Conservation (phyloP, 2,329 filamentous ascomycete species). For the Lasiodiplodia sp. region DNA sequence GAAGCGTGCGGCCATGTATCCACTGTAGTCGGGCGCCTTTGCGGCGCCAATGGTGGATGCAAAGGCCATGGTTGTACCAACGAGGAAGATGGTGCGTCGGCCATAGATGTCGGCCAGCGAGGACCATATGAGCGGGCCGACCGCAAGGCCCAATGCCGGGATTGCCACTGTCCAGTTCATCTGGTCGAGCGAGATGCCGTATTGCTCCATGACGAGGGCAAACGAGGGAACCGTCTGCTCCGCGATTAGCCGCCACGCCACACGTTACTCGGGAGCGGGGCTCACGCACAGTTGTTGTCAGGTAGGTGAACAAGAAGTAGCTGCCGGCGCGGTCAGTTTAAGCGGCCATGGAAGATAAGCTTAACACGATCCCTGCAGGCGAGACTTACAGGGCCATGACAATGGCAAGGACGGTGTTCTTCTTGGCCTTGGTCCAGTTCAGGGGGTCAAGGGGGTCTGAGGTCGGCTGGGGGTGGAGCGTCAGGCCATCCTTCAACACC, state of each 20-base stretch:
- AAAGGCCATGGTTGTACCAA: constrained; percentile 53
- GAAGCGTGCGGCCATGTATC: constrained; percentile 66
- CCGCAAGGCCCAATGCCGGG: constrained; percentile 41
- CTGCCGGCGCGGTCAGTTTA: constrained; percentile 37
- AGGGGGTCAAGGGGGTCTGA: constrained; percentile 44
- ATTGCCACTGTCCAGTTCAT: constrained; percentile 65
- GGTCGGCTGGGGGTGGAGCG: constrained; percentile 48
- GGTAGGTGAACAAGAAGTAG: constrained; percentile 66
- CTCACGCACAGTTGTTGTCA: constrained; percentile 58
- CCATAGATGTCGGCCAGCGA: constrained; percentile 44
- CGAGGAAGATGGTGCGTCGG: constrained; percentile 56
- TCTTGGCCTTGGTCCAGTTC: constrained; percentile 47
- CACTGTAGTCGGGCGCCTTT: constrained; percentile 50
- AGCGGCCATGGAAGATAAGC: neutral
- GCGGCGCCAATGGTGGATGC: constrained; percentile 53
- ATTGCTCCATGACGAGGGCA: constrained; percentile 56
- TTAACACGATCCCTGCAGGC: too few relatives aligned
- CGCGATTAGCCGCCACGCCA: neutral
- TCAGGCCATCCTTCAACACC: constrained; percentile 38
- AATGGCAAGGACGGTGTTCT: constrained; percentile 57
- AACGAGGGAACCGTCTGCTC: constrained; percentile 58
- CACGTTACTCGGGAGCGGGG: neutral
- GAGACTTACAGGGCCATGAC: constrained; percentile 59
- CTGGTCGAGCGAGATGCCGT: constrained; percentile 48
- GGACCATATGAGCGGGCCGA: constrained; percentile 42